Base-by-base conservation (phyloP, 441 rosid species). In the Erodium texanum region DNA sequence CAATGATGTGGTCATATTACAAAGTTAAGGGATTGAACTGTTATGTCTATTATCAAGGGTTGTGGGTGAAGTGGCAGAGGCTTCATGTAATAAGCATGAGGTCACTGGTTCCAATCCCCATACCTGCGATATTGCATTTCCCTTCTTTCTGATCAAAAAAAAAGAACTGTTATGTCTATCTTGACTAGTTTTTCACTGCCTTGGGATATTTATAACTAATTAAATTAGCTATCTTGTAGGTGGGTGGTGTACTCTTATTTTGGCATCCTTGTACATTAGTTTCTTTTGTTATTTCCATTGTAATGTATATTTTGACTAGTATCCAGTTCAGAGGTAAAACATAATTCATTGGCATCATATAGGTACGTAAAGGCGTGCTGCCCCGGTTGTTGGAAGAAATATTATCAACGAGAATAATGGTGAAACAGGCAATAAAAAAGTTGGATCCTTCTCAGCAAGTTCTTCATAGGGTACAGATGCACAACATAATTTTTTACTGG, bases 321-420 rank as follows among this genome's bases (percentile, higher is more conserved):
- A 14, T 9, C 12, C 43, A 27, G 63, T 64, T 64, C 66, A 38
- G 24, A 48, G 34, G 15, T 68, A 7, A 67, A 50, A 8, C 41
- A n/a, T 29, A 32, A 22, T 67, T 74, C 36, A 65, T 72, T 70
- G 48, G 70, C 72, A 52, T 74, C 76, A 56, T 70, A 67, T 81
- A 94, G 99, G 83, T 83, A 56, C 87, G 87, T 62, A 86, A 84
- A 81, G 99, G 99, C 62, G 75, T 92, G 69, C 78, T 94, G 43
- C 97, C 99, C 73, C 92, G 90, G 71, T 82, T 94, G 22, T 74
- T 94, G 72, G 98, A 92, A 75, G 99, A 94, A 89, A 92, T 94
- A 82, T 79, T 92, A 74, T 88, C 98, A 22, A 92, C 98, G 48
- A 87, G 99, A 81, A 83, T 94, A 82, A 89, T 94, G 98, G 90